A percentile compares a stretch with the other conserved stretches of the same genome.
These are phyloP conservation scores for Otatea glauca DNA, from an alignment of 176 grass and related monocot genomes.

Conservation along the genomic window DNA sequence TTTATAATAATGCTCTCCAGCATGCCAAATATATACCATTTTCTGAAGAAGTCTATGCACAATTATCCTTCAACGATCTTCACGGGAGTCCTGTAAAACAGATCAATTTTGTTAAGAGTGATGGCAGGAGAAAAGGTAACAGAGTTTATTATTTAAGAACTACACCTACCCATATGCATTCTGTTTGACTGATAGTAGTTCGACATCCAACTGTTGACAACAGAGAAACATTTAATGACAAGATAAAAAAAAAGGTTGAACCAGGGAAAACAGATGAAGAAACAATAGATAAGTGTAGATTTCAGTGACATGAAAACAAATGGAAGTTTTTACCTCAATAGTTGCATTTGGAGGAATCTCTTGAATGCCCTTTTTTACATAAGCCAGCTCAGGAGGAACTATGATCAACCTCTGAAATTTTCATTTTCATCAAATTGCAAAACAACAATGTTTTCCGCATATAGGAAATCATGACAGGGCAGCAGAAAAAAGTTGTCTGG, in stretches of 20 bases:
- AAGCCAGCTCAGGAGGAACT: conserved; percentile 87
- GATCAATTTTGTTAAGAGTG: not conserved
- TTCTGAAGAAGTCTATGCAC: conserved; percentile 34
- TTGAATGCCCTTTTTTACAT: conserved; percentile 92
- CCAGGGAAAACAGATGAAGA: not conserved
- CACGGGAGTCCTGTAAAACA: conserved; percentile 64
- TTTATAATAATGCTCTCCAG: not conserved
- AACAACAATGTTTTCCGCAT: conserved; percentile 14
- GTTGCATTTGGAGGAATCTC: conserved; percentile 98
- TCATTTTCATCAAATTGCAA: conserved; percentile 30
- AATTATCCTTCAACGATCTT: conserved; percentile 93
- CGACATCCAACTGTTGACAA: conserved; percentile 77
- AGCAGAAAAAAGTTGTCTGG: not conserved
- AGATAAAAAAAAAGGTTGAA: conserved; percentile 24
- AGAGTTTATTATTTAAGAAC: conserved; percentile 4
- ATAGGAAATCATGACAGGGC: not conserved
- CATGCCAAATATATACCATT: conserved; percentile 38
- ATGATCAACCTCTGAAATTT: conserved; percentile 83
- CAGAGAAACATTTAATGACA: conserved; percentile 23
- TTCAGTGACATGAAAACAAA: conserved; percentile 21
- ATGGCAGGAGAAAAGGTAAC: not conserved
- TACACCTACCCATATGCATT: conserved; percentile 67
- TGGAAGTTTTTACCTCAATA: conserved; percentile 69
- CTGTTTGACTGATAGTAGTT: conserved; percentile 82
- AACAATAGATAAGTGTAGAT: not conserved